Evolutionary conservation across 345 rosid species (phyloP).

Genomic region (Citrus unshiu): DNA sequence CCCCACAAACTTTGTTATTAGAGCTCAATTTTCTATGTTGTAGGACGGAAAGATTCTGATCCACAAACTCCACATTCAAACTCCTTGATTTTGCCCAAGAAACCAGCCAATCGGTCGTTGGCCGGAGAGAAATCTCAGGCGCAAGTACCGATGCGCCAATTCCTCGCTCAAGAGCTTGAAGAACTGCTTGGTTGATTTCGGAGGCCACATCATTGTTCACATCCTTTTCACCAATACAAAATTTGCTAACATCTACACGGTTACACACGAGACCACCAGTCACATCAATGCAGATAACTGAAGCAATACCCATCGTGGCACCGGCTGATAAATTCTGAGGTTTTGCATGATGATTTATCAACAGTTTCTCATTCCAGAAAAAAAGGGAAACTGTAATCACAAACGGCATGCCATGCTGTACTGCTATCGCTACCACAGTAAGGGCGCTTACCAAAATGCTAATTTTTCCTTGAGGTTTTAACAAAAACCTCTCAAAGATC

Average conservation of each 20-base stretch:
- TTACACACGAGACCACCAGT: slow-evolving; percentile 6
- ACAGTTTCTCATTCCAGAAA: slow-evolving; percentile 5
- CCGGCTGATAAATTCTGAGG: slow-evolving; percentile 27
- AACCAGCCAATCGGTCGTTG: neutral
- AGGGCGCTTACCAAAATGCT: slow-evolving; percentile 12
- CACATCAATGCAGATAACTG: slow-evolving; percentile 18
- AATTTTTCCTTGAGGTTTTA: slow-evolving; percentile 18
- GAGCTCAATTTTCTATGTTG: neutral
- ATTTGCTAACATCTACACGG: slow-evolving; percentile 3
- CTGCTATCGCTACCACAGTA: neutral
- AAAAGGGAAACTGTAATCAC: slow-evolving; percentile 3
- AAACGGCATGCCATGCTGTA: slow-evolving; percentile 20
- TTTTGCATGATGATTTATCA: neutral
- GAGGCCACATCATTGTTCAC: neutral
- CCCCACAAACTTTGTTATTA: neutral
- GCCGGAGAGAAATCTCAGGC: slow-evolving; percentile 3
- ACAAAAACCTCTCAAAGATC: slow-evolving; percentile 13
- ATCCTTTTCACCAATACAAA: slow-evolving; percentile 13
- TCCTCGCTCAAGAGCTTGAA: slow-evolving; percentile 14
- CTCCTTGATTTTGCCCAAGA: slow-evolving; percentile 19
- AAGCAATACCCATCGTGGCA: slow-evolving; percentile 23
- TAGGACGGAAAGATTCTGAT: neutral
- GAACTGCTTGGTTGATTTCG: slow-evolving; percentile 8
- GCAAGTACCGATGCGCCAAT: slow-evolving; percentile 2
- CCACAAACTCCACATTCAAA: slow-evolving; percentile 2